Conservation (phyloP, 306 rosid species). For the Trifolium pratense region DNA sequence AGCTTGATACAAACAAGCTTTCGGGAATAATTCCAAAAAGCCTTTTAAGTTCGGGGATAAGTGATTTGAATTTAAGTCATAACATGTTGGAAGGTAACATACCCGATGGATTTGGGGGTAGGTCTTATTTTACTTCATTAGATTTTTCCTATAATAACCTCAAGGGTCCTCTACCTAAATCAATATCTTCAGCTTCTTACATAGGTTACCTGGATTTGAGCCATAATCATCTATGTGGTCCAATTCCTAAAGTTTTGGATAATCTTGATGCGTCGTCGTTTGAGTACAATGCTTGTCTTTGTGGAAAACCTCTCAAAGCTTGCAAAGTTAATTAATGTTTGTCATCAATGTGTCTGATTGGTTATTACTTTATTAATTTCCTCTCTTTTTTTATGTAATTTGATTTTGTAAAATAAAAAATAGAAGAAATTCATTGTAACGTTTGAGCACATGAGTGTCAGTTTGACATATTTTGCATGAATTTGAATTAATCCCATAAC, state of each 20-base stretch:
- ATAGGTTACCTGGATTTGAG: conserved; percentile 80
- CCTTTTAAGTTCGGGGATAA: conserved; percentile 56
- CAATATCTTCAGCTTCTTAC: conserved; percentile 58
- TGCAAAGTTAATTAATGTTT: conserved; percentile 42
- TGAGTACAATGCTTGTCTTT: conserved; percentile 67
- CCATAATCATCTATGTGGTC: conserved; percentile 80
- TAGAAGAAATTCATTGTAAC: no score
- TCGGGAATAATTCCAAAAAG: conserved; percentile 57
- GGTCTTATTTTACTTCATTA: conserved; percentile 65
- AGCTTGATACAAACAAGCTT: conserved; percentile 62
- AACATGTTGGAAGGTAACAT: conserved; percentile 54
- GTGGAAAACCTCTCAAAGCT: conserved; percentile 82
- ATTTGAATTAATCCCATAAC: not conserved
- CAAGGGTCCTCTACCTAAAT: conserved; percentile 62
- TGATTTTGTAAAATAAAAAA: not conserved
- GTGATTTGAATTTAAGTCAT: conserved; percentile 62
- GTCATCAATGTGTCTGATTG: not conserved
- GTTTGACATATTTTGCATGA: not conserved
- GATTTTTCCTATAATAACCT: conserved; percentile 68
- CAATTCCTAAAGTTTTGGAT: conserved; percentile 65
- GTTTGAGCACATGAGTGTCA: not conserved
- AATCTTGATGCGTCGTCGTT: conserved; percentile 72
- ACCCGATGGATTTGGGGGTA: conserved; percentile 60
- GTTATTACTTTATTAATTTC: not conserved
- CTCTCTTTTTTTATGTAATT: conserved; percentile 15